Percentiles rank a stretch among this genome's conserved stretches.
These are phyloP conservation scores for Fusarium temperatum DNA, from an alignment of 2,329 filamentous ascomycete genomes.

Conservation along the genomic window DNA sequence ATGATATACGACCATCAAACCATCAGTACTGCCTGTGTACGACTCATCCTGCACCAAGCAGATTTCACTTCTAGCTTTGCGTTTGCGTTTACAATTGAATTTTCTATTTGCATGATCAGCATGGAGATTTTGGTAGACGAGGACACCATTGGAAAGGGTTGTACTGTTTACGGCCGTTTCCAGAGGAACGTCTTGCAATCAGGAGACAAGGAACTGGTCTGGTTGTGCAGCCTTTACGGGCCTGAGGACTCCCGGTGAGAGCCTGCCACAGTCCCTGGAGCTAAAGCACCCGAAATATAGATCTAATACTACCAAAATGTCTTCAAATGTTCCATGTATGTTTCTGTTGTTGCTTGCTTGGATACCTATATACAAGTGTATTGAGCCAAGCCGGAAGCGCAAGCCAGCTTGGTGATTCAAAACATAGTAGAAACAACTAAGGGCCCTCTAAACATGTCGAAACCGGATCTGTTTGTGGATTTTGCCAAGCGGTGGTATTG, in stretches of 20 bases:
- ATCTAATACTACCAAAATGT: constrained; percentile 23
- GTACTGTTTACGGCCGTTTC: constrained; percentile 1
- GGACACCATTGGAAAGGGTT: not conserved
- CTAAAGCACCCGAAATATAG: constrained; percentile 4
- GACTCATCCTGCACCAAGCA: constrained; percentile 6
- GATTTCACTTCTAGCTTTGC: constrained; percentile 14
- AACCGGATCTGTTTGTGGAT: constrained; percentile 4
- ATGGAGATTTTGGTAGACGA: constrained; percentile 13
- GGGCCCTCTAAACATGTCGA: not conserved
- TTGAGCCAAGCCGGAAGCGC: constrained; percentile 5
- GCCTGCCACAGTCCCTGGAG: not conserved
- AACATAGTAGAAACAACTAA: constrained; percentile 9
- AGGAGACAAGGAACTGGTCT: constrained; percentile 1
- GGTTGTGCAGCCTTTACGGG: not conserved
- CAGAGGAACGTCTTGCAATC: constrained; percentile 3
- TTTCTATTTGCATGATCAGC: constrained; percentile 1
- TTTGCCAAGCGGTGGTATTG: constrained; percentile 5
- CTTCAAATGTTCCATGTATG: not conserved
- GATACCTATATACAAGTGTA: not conserved
- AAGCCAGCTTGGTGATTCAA: not conserved
- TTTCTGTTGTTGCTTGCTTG: not conserved
- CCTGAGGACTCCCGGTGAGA: not conserved
- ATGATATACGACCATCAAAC: constrained; percentile 32
- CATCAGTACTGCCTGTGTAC: constrained; percentile 2
- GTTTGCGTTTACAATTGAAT: not conserved